phyloP scores from a whole-genome alignment of 805 yeast species.

The Soucietia sequanensis region DNA sequence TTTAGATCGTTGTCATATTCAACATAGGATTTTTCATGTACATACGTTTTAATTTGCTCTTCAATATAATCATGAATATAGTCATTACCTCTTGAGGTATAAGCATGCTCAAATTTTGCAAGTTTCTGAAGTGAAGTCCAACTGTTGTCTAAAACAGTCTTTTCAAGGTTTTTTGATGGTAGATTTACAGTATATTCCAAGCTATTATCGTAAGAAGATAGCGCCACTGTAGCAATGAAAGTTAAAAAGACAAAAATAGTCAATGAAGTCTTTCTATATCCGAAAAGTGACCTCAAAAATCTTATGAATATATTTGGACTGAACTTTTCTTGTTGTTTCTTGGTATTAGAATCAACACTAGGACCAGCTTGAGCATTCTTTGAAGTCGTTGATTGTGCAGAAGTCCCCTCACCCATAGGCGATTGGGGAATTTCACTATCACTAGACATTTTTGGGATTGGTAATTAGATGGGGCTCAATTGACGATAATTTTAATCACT shows the following conservation, averaged over 20 bases:
- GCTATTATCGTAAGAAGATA: constrained; percentile 39
- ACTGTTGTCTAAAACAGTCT: constrained; percentile 36
- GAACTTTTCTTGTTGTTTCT: neutral
- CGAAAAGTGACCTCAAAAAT: constrained; percentile 49
- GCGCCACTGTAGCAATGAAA: constrained; percentile 37
- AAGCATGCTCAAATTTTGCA: constrained; percentile 71
- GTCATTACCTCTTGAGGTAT: constrained; percentile 73
- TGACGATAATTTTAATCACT: too few relatives aligned
- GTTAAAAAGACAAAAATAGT: constrained; percentile 55
- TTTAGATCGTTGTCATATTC: constrained; percentile 43
- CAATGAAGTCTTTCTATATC: constrained; percentile 72
- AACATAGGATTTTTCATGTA: constrained; percentile 26
- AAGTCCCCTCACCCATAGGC: neutral
- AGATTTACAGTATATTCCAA: constrained; percentile 37
- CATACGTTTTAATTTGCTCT: constrained; percentile 37
- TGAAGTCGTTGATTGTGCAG: constrained; percentile 8
- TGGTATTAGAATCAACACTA: neutral
- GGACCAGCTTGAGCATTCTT: neutral
- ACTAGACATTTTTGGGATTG: neutral
- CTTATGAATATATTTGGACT: constrained; percentile 22
- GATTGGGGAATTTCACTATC: neutral
- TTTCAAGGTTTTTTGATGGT: constrained; percentile 30
- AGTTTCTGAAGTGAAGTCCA: constrained; percentile 77
- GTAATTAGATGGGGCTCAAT: too few relatives aligned
- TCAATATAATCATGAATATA: constrained; percentile 67